Evolutionary conservation across 2,329 filamentous ascomycete species (phyloP).

Genomic region (Ophiostoma ulmi): DNA sequence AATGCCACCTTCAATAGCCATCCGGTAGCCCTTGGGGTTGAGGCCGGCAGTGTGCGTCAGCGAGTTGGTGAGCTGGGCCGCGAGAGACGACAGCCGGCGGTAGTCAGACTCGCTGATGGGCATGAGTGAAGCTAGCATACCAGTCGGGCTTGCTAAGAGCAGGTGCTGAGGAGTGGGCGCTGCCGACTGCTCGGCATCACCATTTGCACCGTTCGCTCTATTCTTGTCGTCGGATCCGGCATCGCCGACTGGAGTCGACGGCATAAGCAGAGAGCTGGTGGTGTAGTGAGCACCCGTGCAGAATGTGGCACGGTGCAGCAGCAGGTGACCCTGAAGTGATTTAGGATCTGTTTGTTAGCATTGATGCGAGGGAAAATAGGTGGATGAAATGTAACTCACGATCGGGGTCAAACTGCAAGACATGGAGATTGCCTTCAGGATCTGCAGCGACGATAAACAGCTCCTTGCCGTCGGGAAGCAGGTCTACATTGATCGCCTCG

Average conservation of each 20-base stretch:
- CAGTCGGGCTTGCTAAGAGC: conserved; percentile 45
- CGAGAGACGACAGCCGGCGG: conserved; percentile 73
- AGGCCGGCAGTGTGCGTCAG: conserved; percentile 73
- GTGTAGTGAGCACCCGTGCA: conserved; percentile 74
- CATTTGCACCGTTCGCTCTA: background rate
- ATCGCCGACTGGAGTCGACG: conserved; percentile 44
- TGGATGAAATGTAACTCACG: conserved; percentile 51
- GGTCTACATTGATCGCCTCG: conserved; percentile 76
- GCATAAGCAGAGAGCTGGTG: conserved; percentile 69
- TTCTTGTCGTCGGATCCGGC: background rate
- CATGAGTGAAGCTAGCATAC: conserved; percentile 69
- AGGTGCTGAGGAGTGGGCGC: conserved; percentile 31
- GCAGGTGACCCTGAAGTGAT: conserved; percentile 79
- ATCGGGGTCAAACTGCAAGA: conserved; percentile 91
- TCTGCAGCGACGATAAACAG: conserved; percentile 80
- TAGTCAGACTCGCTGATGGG: conserved; percentile 76
- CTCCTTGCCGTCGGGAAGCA: conserved; percentile 78
- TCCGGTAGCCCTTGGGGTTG: conserved; percentile 75
- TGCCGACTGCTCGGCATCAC: conserved; percentile 14
- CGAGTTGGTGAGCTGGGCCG: conserved; percentile 71
- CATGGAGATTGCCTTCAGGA: conserved; percentile 77
- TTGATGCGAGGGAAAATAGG: background rate
- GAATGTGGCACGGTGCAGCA: conserved; percentile 84
- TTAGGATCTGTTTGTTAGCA: conserved; percentile 65
- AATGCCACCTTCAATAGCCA: conserved; percentile 40